A percentile compares a stretch with the other conserved stretches of the same genome.
phyloP scores from a whole-genome alignment of 805 yeast species.

The Candida verbasci region DNA sequence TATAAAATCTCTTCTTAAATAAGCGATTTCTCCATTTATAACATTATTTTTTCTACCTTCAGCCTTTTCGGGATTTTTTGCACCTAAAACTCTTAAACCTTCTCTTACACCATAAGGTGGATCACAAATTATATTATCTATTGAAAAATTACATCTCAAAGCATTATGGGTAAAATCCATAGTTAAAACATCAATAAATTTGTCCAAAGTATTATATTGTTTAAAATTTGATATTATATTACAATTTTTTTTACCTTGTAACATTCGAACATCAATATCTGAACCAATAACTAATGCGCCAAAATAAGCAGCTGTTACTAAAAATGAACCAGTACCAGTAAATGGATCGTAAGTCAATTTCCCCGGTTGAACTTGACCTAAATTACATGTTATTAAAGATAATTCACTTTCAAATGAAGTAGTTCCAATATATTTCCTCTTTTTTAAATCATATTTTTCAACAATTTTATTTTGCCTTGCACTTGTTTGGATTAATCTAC shows the following conservation, averaged over 20 bases:
- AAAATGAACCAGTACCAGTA: conserved; percentile 93
- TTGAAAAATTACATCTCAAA: conserved; percentile 51
- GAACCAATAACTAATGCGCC: conserved; percentile 82
- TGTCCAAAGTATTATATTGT: conserved; percentile 57
- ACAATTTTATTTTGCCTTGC: conserved; percentile 60
- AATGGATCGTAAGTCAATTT: conserved; percentile 87
- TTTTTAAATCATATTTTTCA: conserved; percentile 76
- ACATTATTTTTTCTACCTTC: conserved; percentile 67
- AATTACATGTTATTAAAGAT: conserved; percentile 79
- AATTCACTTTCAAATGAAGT: conserved; percentile 96
- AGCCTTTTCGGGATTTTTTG: conserved; percentile 61
- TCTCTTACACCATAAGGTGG: conserved; percentile 98
- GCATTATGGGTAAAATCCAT: conserved; percentile 96
- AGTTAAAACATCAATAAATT: conserved; percentile 71
- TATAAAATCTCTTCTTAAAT: conserved; percentile 72
- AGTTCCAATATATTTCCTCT: conserved; percentile 87
- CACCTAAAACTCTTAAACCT: conserved; percentile 90
- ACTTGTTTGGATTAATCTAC: conserved; percentile 61
- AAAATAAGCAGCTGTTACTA: conserved; percentile 80
- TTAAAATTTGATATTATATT: conserved; percentile 63
- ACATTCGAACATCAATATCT: conserved; percentile 79
- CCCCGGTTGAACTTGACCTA: conserved; percentile 67
- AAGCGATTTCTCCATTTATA: conserved; percentile 80
- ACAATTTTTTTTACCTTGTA: conserved; percentile 63
- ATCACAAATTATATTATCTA: conserved; percentile 88